A percentile compares a stretch with the other conserved stretches of the same genome.
phyloP scores from a whole-genome alignment of 805 yeast genomes.

The Candida berthetii region DNA sequence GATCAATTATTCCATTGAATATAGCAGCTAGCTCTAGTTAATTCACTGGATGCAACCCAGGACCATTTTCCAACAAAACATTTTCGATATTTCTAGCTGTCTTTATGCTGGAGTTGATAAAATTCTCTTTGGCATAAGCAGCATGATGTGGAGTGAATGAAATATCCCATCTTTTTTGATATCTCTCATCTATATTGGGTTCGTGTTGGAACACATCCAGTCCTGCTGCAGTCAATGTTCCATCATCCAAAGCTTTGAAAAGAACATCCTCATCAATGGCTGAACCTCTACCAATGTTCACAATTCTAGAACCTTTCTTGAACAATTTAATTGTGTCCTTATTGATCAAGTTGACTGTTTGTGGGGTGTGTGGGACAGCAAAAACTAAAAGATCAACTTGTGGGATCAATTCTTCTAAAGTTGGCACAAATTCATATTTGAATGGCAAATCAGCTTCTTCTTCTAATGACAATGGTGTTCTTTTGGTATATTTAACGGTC shows the following conservation, averaged over 20 bases:
- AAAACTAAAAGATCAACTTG: constrained; percentile 52
- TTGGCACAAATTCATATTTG: constrained; percentile 34
- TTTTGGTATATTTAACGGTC: constrained; percentile 56
- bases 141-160: constrained; percentile 69
- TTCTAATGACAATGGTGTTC: constrained; percentile 34
- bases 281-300: constrained; percentile 73
- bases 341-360: constrained; percentile 52
- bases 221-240: constrained; percentile 61
- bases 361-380: constrained; percentile 59
- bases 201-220: constrained; percentile 68
- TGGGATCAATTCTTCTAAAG: constrained; percentile 38
- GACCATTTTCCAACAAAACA: constrained; percentile 32
- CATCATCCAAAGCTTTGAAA: constrained; percentile 50
- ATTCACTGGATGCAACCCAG: constrained; percentile 23
- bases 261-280: constrained; percentile 65
- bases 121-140: constrained; percentile 55
- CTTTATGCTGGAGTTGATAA: constrained; percentile 40
- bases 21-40: too few relatives aligned
- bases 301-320: constrained; percentile 50
- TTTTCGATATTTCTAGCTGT: constrained; percentile 51
- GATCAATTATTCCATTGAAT: too few relatives aligned
- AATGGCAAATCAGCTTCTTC: constrained; percentile 35
- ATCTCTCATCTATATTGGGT: constrained; percentile 44
- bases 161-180: constrained; percentile 56
- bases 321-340: constrained; percentile 37